Percentiles rank a stretch among this genome's conserved stretches.
Conservation (phyloP, 2,329 filamentous ascomycete genomes). For the Stenocarpella maydis region DNA sequence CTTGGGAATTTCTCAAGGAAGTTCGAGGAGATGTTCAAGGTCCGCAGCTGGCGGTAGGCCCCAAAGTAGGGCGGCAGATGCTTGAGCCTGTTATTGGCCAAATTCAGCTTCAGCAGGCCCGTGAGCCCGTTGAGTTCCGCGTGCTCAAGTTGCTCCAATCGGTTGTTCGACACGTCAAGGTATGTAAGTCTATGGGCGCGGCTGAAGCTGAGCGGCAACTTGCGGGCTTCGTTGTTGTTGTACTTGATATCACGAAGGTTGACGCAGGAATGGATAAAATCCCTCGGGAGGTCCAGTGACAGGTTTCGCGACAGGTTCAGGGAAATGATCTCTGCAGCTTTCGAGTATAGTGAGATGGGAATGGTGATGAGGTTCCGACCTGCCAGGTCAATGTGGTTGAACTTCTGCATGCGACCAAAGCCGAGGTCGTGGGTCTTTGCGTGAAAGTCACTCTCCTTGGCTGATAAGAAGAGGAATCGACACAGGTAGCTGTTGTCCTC, state of each 20-base stretch:
- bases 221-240: slow-evolving; percentile 90
- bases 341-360: slow-evolving; percentile 91
- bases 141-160: slow-evolving; percentile 85
- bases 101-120: slow-evolving; percentile 84
- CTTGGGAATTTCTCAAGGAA: slow-evolving; percentile 84
- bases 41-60: slow-evolving; percentile 79
- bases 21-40: slow-evolving; percentile 92
- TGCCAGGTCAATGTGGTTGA: slow-evolving; percentile 91
- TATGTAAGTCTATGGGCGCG: slow-evolving; percentile 84
- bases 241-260: slow-evolving; percentile 95
- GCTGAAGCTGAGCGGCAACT: slow-evolving; percentile 83
- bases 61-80: slow-evolving; percentile 83
- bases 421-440: slow-evolving; percentile 80
- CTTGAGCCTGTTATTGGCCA: slow-evolving; percentile 91
- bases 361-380: slow-evolving; percentile 93
- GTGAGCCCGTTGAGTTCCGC: slow-evolving; percentile 80
- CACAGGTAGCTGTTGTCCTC: slow-evolving; percentile 98
- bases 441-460: slow-evolving; percentile 83
- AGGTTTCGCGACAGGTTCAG: slow-evolving; percentile 93
- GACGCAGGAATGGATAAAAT: slow-evolving; percentile 94
- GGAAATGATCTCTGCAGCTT: slow-evolving; percentile 90
- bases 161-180: slow-evolving; percentile 94
- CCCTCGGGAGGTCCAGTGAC: slow-evolving; percentile 89
- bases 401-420: slow-evolving; percentile 84
- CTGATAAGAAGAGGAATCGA: slow-evolving; percentile 92